Percentiles rank a stretch among this genome's conserved stretches.
Evolutionary conservation across 305 asterid species (phyloP).

Genomic region (Vinca major): DNA sequence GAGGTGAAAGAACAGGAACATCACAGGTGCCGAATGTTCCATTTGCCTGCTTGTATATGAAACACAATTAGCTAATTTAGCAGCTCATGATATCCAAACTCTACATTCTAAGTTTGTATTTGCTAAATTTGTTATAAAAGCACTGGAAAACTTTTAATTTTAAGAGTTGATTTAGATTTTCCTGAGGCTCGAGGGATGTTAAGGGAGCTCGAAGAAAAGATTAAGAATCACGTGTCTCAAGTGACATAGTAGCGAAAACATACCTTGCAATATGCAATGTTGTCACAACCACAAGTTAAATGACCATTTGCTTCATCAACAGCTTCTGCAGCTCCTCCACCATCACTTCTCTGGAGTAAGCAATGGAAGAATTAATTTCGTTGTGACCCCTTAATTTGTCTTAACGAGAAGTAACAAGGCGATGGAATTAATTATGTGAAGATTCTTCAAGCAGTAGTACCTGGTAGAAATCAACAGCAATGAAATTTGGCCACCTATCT

Average conservation of each 20-base stretch:
- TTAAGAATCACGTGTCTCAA: background rate
- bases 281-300: constrained; percentile 71
- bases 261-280: constrained; percentile 84
- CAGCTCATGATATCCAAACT: background rate
- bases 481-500: constrained; percentile 82
- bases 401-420: background rate
- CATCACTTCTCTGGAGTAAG: constrained; percentile 61
- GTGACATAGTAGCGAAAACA: background rate
- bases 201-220: background rate
- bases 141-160: background rate
- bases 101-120: background rate
- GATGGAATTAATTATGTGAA: background rate
- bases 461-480: constrained; percentile 74
- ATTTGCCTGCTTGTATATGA: constrained; percentile 37
- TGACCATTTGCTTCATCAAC: constrained; percentile 88
- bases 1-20: constrained; percentile 67
- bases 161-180: background rate
- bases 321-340: constrained; percentile 89
- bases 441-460: constrained; percentile 20
- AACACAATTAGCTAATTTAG: background rate
- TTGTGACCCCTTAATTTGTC: background rate
- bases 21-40: constrained; percentile 57
- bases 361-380: background rate
- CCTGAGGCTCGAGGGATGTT: background rate
- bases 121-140: background rate